Base-by-base conservation (phyloP, 2,329 filamentous ascomycete genomes). In the Botrytis aclada region DNA sequence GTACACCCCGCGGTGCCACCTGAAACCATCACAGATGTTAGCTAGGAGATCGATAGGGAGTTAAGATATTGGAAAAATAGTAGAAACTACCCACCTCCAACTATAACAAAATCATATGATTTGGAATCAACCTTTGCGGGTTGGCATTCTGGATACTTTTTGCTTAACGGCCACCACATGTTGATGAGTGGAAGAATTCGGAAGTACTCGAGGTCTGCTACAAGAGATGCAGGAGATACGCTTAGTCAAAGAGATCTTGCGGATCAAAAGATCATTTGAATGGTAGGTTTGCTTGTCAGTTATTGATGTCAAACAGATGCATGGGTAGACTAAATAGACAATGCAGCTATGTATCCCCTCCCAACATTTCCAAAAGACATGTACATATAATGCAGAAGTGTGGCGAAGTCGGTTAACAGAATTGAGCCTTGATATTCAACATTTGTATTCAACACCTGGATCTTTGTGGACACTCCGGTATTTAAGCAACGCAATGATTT, bases 1-100 rank as follows among this genome's bases (percentile, higher is more conserved):
- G 81, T 80, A 12, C 84, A 80, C 10, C 84, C 83, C 8, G 83
- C 80, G 0, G 83, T 84, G 18, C 84, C 83, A 5, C 83, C 84
- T 74, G 34, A n/a, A 16, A n/a, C 1, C 25, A 51, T 25, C 47
- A 7, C 25, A 51, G 25, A 51, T 16, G 12, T 51, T n/a, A n/a
- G 47, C 1, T 14, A 25, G 2, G 16, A 16, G 0, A 64, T 25
- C 1, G 1, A 45, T 34, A 45, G 41, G 45, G 4, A 0, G 1
- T 34, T 29, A 6, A 0, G 9, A n/a, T 39, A 22, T 8, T 37
- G 20, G 20, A 20, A 22, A n/a, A 8, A 25, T 34, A 5, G 5
- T 39, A 34, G 1, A 39, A 10, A 51, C 0, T 4, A 6, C 22
- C 7, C 14, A 56, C 22, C 65, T 56, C 45, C 65, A 9, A 56